Percentiles rank a stretch among this genome's conserved stretches.
phyloP scores from a whole-genome alignment of 2,329 filamentous ascomycete genomes.

The Verticillium nonalfalfae region DNA sequence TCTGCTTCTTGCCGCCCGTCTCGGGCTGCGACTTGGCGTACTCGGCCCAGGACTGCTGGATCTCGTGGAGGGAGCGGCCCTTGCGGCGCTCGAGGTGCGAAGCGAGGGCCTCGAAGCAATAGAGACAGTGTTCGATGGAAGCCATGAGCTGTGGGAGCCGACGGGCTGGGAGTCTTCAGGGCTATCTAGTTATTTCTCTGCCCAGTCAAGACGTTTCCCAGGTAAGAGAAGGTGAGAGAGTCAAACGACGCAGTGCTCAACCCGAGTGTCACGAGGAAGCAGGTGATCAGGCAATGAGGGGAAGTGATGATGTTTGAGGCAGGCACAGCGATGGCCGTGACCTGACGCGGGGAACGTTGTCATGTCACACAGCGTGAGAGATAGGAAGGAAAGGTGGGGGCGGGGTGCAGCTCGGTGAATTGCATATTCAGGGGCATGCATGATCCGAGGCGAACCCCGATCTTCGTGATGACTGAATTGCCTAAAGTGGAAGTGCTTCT shows the following conservation, averaged over 20 bases:
- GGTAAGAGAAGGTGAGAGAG: neutral
- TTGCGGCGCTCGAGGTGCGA: conserved; percentile 67
- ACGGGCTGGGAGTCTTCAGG: neutral
- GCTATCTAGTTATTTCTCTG: neutral
- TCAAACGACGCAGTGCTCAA: neutral
- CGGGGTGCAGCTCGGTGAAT: no score
- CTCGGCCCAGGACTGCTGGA: conserved; percentile 59
- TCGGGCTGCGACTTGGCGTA: conserved; percentile 23
- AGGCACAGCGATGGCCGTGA: neutral
- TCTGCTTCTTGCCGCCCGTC: conserved; percentile 25
- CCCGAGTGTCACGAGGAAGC: conserved; percentile 1
- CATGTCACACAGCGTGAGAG: neutral
- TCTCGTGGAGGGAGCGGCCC: conserved; percentile 58
- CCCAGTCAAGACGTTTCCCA: neutral
- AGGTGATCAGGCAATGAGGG: neutral
- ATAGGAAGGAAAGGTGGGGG: neutral
- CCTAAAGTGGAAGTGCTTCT: no score
- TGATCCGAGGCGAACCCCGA: no score
- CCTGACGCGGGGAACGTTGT: neutral
- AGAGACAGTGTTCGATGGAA: conserved; percentile 76
- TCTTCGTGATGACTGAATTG: no score
- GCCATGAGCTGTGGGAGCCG: conserved; percentile 57
- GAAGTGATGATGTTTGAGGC: neutral
- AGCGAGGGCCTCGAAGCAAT: conserved; percentile 83
- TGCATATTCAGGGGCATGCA: no score